Percentiles rank a stretch among this genome's conserved stretches.
phyloP scores from a whole-genome alignment of 306 rosid genomes.

The Leucaena leucocephala region DNA sequence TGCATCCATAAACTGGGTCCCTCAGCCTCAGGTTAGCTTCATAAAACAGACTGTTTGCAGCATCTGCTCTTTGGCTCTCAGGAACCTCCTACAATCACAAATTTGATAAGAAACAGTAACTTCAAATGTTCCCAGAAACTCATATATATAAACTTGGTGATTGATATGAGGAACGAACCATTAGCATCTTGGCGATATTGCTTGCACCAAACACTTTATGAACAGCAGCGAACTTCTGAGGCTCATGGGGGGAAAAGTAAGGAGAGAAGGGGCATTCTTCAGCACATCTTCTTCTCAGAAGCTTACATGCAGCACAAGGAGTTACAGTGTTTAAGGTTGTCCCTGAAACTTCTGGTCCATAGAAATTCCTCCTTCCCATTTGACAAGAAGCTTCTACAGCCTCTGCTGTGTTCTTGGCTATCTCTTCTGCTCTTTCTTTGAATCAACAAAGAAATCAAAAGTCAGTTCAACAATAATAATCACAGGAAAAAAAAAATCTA shows the following conservation, averaged over 20 bases:
- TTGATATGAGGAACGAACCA: conserved; percentile 46
- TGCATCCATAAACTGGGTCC: conserved; percentile 91
- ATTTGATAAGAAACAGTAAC: not conserved
- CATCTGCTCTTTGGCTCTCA: conserved; percentile 80
- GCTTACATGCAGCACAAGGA: conserved; percentile 98
- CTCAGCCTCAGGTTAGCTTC: conserved; percentile 86
- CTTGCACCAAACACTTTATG: conserved; percentile 96
- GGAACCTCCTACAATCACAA: conserved; percentile 63
- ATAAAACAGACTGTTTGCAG: conserved; percentile 82
- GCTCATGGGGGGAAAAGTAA: conserved; percentile 91
- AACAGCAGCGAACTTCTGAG: conserved; percentile 85
- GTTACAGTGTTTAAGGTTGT: conserved; percentile 72
- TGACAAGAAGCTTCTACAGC: conserved; percentile 44
- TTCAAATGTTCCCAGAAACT: not conserved
- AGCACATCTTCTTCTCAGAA: conserved; percentile 88
- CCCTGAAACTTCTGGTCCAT: conserved; percentile 58
- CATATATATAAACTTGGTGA: not conserved
- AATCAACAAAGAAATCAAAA: conserved; percentile 21
- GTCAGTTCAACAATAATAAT: conserved; percentile 11
- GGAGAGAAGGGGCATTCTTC: conserved; percentile 95
- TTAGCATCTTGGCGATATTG: conserved; percentile 89
- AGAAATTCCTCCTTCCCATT: conserved; percentile 63
- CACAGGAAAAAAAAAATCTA: not conserved
- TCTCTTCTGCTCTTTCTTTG: conserved; percentile 71
- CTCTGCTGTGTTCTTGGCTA: conserved; percentile 44